These are phyloP conservation scores for Arachnomyces sp. DNA, from an alignment of 2,329 filamentous ascomycete species.

Conservation along the genomic window DNA sequence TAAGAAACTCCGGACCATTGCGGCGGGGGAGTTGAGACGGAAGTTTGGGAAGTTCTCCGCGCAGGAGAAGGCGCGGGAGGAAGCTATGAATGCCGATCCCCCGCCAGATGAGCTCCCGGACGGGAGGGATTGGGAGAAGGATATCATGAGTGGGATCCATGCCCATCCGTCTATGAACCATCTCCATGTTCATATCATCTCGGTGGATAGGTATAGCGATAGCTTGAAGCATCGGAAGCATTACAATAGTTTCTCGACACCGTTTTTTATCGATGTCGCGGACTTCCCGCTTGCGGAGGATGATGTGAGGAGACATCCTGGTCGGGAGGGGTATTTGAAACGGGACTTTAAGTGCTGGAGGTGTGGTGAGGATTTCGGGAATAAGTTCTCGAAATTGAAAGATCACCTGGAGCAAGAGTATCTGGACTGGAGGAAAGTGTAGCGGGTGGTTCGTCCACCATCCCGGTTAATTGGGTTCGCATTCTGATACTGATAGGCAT, in stretches of 20 bases:
- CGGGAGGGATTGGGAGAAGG: constrained; percentile 70
- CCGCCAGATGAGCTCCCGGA: constrained; percentile 49
- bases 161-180: constrained; percentile 87
- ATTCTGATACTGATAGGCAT: no score
- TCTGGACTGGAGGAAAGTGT: constrained; percentile 63
- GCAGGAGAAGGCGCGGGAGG: constrained; percentile 55
- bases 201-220: constrained; percentile 66
- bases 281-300: constrained; percentile 68
- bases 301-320: constrained; percentile 56
- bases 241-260: constrained; percentile 84
- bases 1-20: constrained; percentile 54
- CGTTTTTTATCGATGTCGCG: constrained; percentile 70
- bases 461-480: no score
- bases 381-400: constrained; percentile 67
- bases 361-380: constrained; percentile 66
- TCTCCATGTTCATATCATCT: constrained; percentile 81
- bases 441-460: constrained; percentile 12
- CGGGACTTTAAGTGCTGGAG: constrained; percentile 74
- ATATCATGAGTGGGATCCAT: constrained; percentile 74
- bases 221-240: constrained; percentile 74
- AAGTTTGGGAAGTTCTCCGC: constrained; percentile 57
- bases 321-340: constrained; percentile 52
- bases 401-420: constrained; percentile 69
- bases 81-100: constrained; percentile 55
- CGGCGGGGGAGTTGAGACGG: constrained; percentile 66